Base-by-base conservation (phyloP, 2,329 filamentous ascomycete genomes). In the Xylaria polymorpha region DNA sequence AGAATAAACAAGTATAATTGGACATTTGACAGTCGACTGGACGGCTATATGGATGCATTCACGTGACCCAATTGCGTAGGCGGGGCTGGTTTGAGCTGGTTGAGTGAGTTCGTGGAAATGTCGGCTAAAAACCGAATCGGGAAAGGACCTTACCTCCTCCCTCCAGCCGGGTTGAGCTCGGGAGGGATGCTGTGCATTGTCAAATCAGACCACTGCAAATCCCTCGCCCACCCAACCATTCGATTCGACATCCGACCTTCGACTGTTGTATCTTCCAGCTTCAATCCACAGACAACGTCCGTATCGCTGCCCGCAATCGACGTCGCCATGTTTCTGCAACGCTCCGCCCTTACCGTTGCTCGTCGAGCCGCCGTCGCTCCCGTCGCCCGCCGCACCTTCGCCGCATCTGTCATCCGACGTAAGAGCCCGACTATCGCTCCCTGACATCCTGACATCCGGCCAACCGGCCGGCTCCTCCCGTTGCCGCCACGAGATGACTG, bases 401-500 rank as follows among this genome's bases (percentile, higher is more conserved):
- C 86, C 74, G 89, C 85, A 79, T 86, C 88, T 71, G 81, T 88
- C 74, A 81, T 87, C 79, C 88, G 88, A 83, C 85, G 89, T 91
- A 88, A 81, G 85, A 77, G 61, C 62, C 56, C 51, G 74, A 56
- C 35, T 22, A 76, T 78, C 76, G 25, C 51, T 62, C 48, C 46
- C 15, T 48, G 37, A 41, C 25, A 35, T 60, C 65, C 35, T 80
- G 80, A 32, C 3, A n/a, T 15, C 51, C 32, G 20, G 22, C 41
- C 22, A 32, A 41, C 41, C 39, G 37, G 56, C 39, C 39, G 56
- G 22, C 37, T 14, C 25, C 56, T 35, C 25, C 56, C 56, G 39
- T 4, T 59, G 41, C n/a, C 39, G 22, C 39, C 20, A 44, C 50
- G 35, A 32, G 9, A 32, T 43, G 10, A 51, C 46, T 25, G 37